Conservation (phyloP, 1,284 basidiomycete species). For the Tilletia setariae region DNA sequence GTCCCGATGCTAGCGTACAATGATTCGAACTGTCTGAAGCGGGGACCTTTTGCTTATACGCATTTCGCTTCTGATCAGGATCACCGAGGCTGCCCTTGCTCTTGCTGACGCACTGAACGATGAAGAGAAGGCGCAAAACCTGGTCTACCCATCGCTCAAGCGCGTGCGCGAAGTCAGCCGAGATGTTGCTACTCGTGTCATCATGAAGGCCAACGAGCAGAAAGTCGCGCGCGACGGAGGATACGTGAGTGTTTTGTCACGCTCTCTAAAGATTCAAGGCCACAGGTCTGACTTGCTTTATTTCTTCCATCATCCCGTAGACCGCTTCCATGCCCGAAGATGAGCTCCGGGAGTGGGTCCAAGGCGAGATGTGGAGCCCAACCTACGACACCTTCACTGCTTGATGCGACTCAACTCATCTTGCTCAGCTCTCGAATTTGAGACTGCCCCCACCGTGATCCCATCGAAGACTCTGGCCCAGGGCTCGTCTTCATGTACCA, state of each 20-base stretch:
- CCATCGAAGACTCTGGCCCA: too few species aligned
- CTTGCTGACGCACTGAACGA: slow-evolving; percentile 71
- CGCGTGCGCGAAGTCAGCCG: slow-evolving; percentile 47
- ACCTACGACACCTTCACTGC: slow-evolving; percentile 31
- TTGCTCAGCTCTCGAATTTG: background rate
- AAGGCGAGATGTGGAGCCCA: slow-evolving; percentile 49
- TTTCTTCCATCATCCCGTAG: background rate
- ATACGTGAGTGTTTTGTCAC: slow-evolving; percentile 20
- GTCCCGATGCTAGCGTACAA: too few species aligned
- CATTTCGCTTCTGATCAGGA: slow-evolving; percentile 46
- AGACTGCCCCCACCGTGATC: too few species aligned
- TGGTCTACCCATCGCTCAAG: slow-evolving; percentile 46
- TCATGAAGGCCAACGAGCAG: slow-evolving; percentile 48
- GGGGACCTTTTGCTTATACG: too few species aligned
- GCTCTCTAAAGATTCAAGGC: too few species aligned
- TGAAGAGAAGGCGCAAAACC: slow-evolving; percentile 63
- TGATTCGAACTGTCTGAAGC: too few species aligned
- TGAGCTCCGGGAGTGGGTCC: slow-evolving; percentile 42
- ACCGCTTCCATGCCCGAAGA: slow-evolving; percentile 43
- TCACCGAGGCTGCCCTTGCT: slow-evolving; percentile 64
- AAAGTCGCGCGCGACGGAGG: slow-evolving; percentile 41
- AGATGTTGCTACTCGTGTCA: slow-evolving; percentile 43
- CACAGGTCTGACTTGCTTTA: background rate
- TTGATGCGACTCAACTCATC: background rate
- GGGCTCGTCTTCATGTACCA: too few species aligned